A percentile compares a stretch with the other conserved stretches of the same genome.
Conservation (phyloP, 2,329 filamentous ascomycete species). For the Ustulina deusta region DNA sequence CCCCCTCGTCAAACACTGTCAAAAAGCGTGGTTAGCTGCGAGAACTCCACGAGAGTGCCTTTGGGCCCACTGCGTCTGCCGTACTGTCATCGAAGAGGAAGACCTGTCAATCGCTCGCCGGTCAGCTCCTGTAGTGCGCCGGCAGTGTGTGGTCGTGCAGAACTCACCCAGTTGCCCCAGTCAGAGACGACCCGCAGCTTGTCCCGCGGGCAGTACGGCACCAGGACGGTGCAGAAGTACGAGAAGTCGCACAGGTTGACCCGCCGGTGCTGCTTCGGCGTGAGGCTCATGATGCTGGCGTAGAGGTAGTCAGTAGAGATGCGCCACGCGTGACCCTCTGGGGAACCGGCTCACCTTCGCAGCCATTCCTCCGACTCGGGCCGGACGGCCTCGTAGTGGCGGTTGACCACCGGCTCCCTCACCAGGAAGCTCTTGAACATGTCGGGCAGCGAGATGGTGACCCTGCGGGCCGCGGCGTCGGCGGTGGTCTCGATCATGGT, state of each 20-base stretch:
- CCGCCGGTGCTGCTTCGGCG: not conserved
- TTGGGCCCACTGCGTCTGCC: not conserved
- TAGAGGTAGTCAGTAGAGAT: too few species aligned
- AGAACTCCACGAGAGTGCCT: not conserved
- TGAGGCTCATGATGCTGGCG: not conserved
- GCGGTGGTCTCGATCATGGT: too few species aligned
- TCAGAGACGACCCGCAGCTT: not conserved
- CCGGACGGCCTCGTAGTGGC: not conserved
- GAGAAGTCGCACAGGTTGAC: slow-evolving; percentile 6
- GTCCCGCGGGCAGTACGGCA: not conserved
- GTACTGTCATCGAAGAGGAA: slow-evolving; percentile 19
- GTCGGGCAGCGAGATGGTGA: not conserved
- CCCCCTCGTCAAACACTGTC: slow-evolving; percentile 18
- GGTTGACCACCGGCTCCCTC: not conserved
- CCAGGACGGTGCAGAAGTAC: slow-evolving; percentile 6
- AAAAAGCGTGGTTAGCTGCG: not conserved
- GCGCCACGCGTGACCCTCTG: too few species aligned
- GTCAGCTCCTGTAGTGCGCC: not conserved
- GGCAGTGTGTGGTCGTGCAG: too few species aligned
- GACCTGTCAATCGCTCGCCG: not conserved
- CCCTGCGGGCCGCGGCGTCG: too few species aligned
- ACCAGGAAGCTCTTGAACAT: slow-evolving; percentile 7
- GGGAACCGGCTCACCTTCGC: not conserved
- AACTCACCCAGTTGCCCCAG: slow-evolving; percentile 13
- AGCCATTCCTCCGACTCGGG: slow-evolving; percentile 7